Percentiles rank a stretch among this genome's conserved stretches.
Conservation (phyloP, 2,329 filamentous ascomycete species). For the Dothideomycetes sp. region DNA sequence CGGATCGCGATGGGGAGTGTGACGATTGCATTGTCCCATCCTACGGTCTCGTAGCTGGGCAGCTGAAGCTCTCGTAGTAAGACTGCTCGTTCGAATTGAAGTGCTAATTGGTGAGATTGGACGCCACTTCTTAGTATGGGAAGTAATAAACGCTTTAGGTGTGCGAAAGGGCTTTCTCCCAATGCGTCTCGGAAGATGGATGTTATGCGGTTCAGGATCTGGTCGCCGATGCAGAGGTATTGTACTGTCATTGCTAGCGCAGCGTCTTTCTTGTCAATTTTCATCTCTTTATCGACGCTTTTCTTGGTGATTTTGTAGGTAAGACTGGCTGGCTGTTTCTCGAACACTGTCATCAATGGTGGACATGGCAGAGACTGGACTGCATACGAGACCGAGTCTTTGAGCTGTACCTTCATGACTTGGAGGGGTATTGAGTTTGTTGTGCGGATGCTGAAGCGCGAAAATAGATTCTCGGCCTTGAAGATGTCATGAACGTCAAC, state of each 20-base stretch:
- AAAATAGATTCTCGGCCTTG: constrained; percentile 71
- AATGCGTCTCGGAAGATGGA: constrained; percentile 36
- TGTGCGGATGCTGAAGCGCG: constrained; percentile 81
- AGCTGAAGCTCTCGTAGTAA: constrained; percentile 43
- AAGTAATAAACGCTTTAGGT: constrained; percentile 40
- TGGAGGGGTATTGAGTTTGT: constrained; percentile 64
- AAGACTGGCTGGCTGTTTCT: constrained; percentile 69
- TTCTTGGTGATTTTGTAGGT: constrained; percentile 67
- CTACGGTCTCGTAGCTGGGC: constrained; percentile 39
- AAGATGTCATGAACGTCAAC: constrained; percentile 97
- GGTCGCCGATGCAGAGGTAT: constrained; percentile 67
- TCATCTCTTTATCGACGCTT: constrained; percentile 13
- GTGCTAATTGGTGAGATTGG: constrained; percentile 32
- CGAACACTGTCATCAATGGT: constrained; percentile 53
- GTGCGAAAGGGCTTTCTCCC: constrained; percentile 33
- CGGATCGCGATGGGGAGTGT: constrained; percentile 35
- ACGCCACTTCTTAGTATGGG: constrained; percentile 38
- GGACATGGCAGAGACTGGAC: constrained; percentile 44
- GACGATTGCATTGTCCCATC: constrained; percentile 42
- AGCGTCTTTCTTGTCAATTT: constrained; percentile 22
- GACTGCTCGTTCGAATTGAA: constrained; percentile 43
- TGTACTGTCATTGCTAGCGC: constrained; percentile 56
- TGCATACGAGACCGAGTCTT: constrained; percentile 58
- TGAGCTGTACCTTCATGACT: constrained; percentile 58
- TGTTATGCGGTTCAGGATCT: constrained; percentile 46